Conservation (phyloP, 2,329 filamentous ascomycete species). For the Ophiosphaerella korrae region DNA sequence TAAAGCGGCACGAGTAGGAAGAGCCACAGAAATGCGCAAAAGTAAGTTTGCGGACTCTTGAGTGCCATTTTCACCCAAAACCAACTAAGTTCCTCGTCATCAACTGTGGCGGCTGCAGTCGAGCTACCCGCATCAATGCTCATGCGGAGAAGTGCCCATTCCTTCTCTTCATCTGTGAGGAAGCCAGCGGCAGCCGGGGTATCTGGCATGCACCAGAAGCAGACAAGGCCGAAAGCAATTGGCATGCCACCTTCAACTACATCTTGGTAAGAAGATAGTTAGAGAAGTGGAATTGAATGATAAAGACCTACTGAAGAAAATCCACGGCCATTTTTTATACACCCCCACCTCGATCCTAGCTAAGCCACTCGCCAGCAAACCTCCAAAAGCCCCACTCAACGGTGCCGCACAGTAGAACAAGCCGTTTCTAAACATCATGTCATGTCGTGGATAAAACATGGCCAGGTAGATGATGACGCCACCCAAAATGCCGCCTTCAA, state of each 20-base stretch:
- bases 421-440: slow-evolving; percentile 49
- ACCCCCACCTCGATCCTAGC: slow-evolving; percentile 45
- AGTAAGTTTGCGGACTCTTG: slow-evolving; percentile 42
- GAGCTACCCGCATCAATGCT: slow-evolving; percentile 34
- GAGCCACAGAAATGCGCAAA: slow-evolving; percentile 46
- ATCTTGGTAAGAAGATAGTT: slow-evolving; percentile 14
- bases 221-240: slow-evolving; percentile 47
- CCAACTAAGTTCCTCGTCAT: slow-evolving; percentile 50
- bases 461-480: slow-evolving; percentile 51
- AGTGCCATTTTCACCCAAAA: slow-evolving; percentile 46
- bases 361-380: slow-evolving; percentile 50
- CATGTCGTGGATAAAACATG: slow-evolving; percentile 50
- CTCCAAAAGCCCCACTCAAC: slow-evolving; percentile 50
- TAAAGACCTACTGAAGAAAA: slow-evolving; percentile 24
- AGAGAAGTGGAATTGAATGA: too few species aligned
- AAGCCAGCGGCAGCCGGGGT: slow-evolving; percentile 47
- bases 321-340: slow-evolving; percentile 47
- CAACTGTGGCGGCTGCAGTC: slow-evolving; percentile 31
- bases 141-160: slow-evolving; percentile 33
- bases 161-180: slow-evolving; percentile 34
- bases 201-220: slow-evolving; percentile 60
- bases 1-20: slow-evolving; percentile 54
- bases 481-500: slow-evolving; percentile 49
- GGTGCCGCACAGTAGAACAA: slow-evolving; percentile 48
- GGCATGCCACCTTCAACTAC: slow-evolving; percentile 41